Percentiles rank a stretch among this genome's conserved stretches.
Conservation (phyloP, 768 basidiomycete genomes). For the Cystofilobasidium macerans region DNA sequence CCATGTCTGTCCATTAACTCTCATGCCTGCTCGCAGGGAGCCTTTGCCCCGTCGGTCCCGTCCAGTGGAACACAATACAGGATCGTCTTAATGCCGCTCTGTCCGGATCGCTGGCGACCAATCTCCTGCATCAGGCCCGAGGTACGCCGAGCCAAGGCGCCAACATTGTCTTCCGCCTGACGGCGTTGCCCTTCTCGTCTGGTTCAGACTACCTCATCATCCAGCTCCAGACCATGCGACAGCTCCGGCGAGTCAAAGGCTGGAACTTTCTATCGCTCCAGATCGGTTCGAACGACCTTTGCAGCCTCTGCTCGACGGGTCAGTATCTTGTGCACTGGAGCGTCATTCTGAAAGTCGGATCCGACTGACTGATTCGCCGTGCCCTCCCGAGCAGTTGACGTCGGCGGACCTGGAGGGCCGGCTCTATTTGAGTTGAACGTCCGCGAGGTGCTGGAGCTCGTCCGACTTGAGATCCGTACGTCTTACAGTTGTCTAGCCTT, state of each 20-base stretch:
- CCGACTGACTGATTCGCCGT: not conserved
- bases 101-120: constrained; percentile 17
- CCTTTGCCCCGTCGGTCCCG: constrained; percentile 14
- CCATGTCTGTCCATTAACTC: constrained; percentile 13
- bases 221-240: not conserved
- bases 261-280: constrained; percentile 21
- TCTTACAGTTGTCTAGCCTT: too few relatives aligned
- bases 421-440: constrained; percentile 14
- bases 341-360: not conserved
- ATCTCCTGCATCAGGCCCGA: constrained; percentile 19
- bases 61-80: constrained; percentile 6
- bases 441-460: constrained; percentile 22
- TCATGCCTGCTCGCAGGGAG: too few relatives aligned
- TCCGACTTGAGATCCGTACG: constrained; percentile 18
- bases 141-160: not conserved
- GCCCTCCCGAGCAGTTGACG: constrained; percentile 12
- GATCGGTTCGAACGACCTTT: constrained; percentile 23
- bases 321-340: too few relatives aligned
- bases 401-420: constrained; percentile 11
- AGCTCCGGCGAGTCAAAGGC: not conserved
- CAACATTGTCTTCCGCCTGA: not conserved
- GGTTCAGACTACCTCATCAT: constrained; percentile 20
- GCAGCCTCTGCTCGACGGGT: not conserved
- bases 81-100: constrained; percentile 25
- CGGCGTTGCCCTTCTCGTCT: not conserved